Conservation (phyloP, 345 rosid genomes). For the Boechera retrofracta region DNA sequence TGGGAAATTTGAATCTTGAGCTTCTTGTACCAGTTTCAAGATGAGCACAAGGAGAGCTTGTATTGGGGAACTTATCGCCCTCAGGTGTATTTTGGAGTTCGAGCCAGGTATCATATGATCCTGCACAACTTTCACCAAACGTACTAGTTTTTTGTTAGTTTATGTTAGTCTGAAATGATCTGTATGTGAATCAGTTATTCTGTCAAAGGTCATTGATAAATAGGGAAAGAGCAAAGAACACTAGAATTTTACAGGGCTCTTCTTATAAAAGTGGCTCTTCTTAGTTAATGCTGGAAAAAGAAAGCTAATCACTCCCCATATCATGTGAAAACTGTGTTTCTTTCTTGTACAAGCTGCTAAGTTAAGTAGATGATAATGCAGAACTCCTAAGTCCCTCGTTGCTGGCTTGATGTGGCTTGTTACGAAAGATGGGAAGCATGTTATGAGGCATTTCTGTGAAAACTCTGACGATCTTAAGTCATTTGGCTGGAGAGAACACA, state of each 20-base stretch:
- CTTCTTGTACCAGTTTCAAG: constrained; percentile 65
- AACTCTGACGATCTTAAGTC: constrained; percentile 66
- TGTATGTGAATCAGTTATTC: not conserved
- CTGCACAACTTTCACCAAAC: not conserved
- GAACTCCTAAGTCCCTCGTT: constrained; percentile 76
- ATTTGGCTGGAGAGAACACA: constrained; percentile 88
- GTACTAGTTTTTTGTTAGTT: not conserved
- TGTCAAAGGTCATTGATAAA: not conserved
- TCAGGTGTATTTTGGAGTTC: constrained; percentile 83
- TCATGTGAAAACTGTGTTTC: not conserved
- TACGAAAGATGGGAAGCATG: constrained; percentile 67
- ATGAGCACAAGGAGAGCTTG: constrained; percentile 80
- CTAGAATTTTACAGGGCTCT: not conserved
- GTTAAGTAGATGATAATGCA: constrained; percentile 43
- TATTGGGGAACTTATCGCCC: constrained; percentile 96
- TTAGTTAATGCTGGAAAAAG: not conserved
- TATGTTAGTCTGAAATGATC: not conserved
- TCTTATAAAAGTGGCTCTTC: not conserved
- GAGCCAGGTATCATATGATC: constrained; percentile 60
- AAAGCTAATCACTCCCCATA: not conserved
- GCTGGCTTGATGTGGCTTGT: constrained; percentile 97
- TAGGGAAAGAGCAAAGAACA: not conserved
- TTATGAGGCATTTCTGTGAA: constrained; percentile 82
- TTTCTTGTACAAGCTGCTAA: constrained; percentile 15
- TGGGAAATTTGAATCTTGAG: not conserved